phyloP scores from a whole-genome alignment of 179 eudicot genomes.

The Camellia oleifera region DNA sequence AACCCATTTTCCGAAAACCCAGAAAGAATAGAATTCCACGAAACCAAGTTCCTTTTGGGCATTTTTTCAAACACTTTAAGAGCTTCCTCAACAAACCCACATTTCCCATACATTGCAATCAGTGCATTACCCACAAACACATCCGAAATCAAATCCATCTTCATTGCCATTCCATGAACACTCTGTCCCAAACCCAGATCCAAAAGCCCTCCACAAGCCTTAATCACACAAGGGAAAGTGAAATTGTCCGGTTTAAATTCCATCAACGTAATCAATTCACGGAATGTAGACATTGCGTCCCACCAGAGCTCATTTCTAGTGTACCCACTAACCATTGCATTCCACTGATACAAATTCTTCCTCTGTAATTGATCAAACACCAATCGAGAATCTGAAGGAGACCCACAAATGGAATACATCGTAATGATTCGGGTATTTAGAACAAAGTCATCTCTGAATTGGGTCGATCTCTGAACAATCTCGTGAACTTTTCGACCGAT shows the following conservation, averaged over 20 bases:
- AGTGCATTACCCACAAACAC: constrained; percentile 62
- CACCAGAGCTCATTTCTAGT: constrained; percentile 43
- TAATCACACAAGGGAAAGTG: constrained; percentile 65
- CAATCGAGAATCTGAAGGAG: constrained; percentile 31
- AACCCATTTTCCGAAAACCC: constrained; percentile 48
- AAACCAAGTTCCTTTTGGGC: constrained; percentile 59
- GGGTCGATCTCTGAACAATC: constrained; percentile 23
- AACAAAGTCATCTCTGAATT: constrained; percentile 31
- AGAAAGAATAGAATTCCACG: constrained; percentile 63
- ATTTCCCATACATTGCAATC: constrained; percentile 57
- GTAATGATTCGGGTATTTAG: constrained; percentile 46
- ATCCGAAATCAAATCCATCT: constrained; percentile 46
- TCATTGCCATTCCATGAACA: constrained; percentile 52
- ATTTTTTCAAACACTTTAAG: constrained; percentile 45
- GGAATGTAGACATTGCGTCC: constrained; percentile 38
- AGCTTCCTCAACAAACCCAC: constrained; percentile 43
- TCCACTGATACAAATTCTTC: constrained; percentile 55
- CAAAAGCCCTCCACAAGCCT: constrained; percentile 46
- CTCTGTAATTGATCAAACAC: constrained; percentile 34
- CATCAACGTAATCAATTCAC: constrained; percentile 31
- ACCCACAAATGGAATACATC: constrained; percentile 57
- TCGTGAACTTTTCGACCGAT: constrained; percentile 36
- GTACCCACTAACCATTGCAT: constrained; percentile 57
- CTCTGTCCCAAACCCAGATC: constrained; percentile 36
- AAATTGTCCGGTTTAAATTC: constrained; percentile 54